Evolutionary conservation across 2,329 filamentous ascomycete genomes (phyloP).

Genomic region (Diplodia intermedia): DNA sequence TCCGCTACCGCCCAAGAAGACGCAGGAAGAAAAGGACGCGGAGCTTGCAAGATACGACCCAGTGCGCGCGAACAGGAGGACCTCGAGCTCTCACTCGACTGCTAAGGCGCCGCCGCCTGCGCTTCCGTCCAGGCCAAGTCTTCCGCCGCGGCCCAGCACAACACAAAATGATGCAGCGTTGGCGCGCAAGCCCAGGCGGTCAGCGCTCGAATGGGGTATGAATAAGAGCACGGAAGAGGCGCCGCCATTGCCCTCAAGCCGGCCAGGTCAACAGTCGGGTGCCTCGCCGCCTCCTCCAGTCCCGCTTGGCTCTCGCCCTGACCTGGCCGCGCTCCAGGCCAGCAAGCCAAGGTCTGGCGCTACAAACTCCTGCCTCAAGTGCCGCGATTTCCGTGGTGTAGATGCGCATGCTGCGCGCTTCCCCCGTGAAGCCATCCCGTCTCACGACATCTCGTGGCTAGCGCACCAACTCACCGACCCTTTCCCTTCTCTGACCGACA

Average conservation of each 20-base stretch:
- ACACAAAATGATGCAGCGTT: conserved; percentile 35
- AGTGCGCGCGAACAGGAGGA: conserved; percentile 28
- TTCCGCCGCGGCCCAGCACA: conserved; percentile 38
- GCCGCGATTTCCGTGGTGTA: conserved; percentile 84
- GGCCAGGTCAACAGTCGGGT: conserved; percentile 20
- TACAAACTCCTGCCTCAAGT: conserved; percentile 68
- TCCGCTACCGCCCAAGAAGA: conserved; percentile 59
- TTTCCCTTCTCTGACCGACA: conserved; percentile 84
- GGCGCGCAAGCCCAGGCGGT: conserved; percentile 47
- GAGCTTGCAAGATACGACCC: conserved; percentile 41
- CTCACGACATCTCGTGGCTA: conserved; percentile 72
- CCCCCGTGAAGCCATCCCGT: conserved; percentile 74
- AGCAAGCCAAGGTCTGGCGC: conserved; percentile 45
- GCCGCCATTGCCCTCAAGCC: conserved; percentile 38
- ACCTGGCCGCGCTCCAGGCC: conserved; percentile 63
- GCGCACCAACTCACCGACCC: conserved; percentile 78
- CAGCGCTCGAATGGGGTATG: conserved; percentile 57
- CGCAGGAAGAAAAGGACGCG: conserved; percentile 49
- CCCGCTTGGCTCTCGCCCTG: conserved; percentile 63
- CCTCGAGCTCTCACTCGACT: conserved; percentile 25
- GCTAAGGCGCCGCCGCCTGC: conserved; percentile 34
- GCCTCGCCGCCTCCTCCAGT: conserved; percentile 57
- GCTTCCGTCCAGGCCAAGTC: conserved; percentile 41
- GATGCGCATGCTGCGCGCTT: conserved; percentile 80
- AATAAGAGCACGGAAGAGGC: conserved; percentile 49